Evolutionary conservation across 164 flowering plant genomes (phyloP), one percentile per base, ranked within the genome.

Genomic region (Platanus orientalis): DNA sequence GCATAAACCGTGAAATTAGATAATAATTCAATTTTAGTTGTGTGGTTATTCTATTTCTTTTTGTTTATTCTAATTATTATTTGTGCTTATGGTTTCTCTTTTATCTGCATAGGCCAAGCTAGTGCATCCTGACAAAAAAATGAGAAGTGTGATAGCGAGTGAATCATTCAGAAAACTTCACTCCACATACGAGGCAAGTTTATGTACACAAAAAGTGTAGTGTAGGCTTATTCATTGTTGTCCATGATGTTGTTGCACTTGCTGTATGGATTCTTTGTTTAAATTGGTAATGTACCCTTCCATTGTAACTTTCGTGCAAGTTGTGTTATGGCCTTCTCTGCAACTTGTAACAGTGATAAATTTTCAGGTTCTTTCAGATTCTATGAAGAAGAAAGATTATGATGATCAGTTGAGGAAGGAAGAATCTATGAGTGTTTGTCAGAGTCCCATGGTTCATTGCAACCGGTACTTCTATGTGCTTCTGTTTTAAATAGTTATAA

Each of bases 91-190:
- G 62, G 34, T 48, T 54, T 55, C 28, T 30, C 1, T 30, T 40
- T 51, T 51, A 56, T 49, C 36, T 48, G 16, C 66, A 49, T 39
- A 95, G 99, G 99, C 98, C 67, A 86, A 87, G 90, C 94, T 92
- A 69, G 99, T 95, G 60, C 99, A 95, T 79, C 99, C 99, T 48
- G 99, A 95, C 78, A 95, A 95, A 79, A 95, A 95, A 64, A 87
- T 88, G 97, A 98, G 99, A 78, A 84, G 85, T 72, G 75, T 89
- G 29, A 68, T 79, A 25, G 95, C 99, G 21, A 85, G 96, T 77
- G 99, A 92, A 65, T 90, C 99, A 30, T 95, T 95, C 74, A 90
- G 92, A 78, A 92, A 87, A 71, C 86, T 95, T 69, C 99, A 95
- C 64, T 95, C 95, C 79, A 98, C 98, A 55, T 92, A 87, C 65